Base-by-base conservation (phyloP, 768 basidiomycete genomes). In the Boletus speciosus region DNA sequence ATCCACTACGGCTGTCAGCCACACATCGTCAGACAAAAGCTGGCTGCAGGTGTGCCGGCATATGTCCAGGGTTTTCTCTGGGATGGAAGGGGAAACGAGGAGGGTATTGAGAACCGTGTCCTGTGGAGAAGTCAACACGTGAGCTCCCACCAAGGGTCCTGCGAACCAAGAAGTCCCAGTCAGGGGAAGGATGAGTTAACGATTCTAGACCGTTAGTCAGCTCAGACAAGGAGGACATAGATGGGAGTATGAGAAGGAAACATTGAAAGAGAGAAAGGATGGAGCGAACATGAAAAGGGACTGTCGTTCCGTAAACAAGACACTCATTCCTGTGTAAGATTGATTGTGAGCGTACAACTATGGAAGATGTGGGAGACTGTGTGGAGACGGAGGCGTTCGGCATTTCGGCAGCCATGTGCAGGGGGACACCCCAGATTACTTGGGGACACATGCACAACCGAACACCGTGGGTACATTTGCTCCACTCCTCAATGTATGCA, bases 11-110 rank as follows among this genome's bases (percentile, higher is more conserved):
- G 66, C 41, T 34, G 60, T 60, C 32, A 66, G 45, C 60, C 59
- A 61, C 29, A 56, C 56, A 29, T 70, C 62, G 29, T 60, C 61
- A 12, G 66, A 66, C 46, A 70, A 51, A 39, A 70, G 64, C 32
- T 70, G 70, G 37, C 64, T 68, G 48, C 70, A 68, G n/a, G 70
- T 71, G 47, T 66, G 61, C 39, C 49, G 64, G 46, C 68, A 70
- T 42, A 66, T 56, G 43, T 71, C 62, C 21, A 70, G 61, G 1
- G 68, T 61, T 48, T 62, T 71, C 45, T 70, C 70, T 8, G 68
- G 68, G 23, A 70, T 49, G 31, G 60, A 64, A 5, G 67, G 66
- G 35, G 67, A 66, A 39, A 63, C 61, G 4, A 68, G 51, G 1
- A 68, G 36, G 38, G 61, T 55, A 40, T 63, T 58, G 36, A 68